Evolutionary conservation across 2,329 filamentous ascomycete genomes (phyloP).

Genomic region (Teratosphaeria nubilosa): DNA sequence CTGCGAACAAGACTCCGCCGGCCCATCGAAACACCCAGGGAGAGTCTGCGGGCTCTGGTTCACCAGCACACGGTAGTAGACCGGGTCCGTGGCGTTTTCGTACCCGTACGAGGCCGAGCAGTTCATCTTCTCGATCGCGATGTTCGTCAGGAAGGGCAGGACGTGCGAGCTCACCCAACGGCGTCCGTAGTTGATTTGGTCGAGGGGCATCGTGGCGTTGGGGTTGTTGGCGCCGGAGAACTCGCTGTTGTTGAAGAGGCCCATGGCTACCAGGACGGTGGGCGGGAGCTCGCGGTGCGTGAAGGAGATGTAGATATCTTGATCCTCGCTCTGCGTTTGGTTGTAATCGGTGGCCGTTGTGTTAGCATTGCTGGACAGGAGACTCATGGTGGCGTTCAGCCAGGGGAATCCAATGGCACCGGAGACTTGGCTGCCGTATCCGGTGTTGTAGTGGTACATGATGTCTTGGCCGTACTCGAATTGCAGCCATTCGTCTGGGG

Average conservation of each 20-base stretch:
- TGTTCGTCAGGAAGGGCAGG: constrained; percentile 55
- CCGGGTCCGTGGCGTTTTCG: constrained; percentile 29
- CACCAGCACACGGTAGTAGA: constrained; percentile 42
- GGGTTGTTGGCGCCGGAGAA: constrained; percentile 43
- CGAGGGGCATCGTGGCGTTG: constrained; percentile 56
- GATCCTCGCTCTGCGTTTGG: constrained; percentile 21
- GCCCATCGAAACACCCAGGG: constrained; percentile 39
- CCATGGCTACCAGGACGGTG: constrained; percentile 55
- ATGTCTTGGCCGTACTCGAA: constrained; percentile 62
- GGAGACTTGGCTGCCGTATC: constrained; percentile 50
- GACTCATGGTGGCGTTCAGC: constrained; percentile 50
- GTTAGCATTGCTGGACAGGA: constrained; percentile 36
- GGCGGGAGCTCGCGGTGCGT: constrained; percentile 60
- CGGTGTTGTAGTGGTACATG: constrained; percentile 59
- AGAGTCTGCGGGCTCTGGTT: constrained; percentile 43
- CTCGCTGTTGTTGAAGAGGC: constrained; percentile 58
- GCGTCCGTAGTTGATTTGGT: constrained; percentile 52
- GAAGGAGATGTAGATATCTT: constrained; percentile 58
- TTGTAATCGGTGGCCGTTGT: not conserved
- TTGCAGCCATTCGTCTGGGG: constrained; percentile 48
- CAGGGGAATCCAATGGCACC: constrained; percentile 55
- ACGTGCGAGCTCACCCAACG: constrained; percentile 55
- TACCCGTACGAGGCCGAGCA: constrained; percentile 49
- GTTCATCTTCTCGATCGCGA: constrained; percentile 55
- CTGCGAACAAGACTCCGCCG: constrained; percentile 40